A percentile compares a stretch with the other conserved stretches of the same genome.
Evolutionary conservation across 139 green algal species (phyloP).

Genomic region (Auxenochlorella pyrenoidosa): DNA sequence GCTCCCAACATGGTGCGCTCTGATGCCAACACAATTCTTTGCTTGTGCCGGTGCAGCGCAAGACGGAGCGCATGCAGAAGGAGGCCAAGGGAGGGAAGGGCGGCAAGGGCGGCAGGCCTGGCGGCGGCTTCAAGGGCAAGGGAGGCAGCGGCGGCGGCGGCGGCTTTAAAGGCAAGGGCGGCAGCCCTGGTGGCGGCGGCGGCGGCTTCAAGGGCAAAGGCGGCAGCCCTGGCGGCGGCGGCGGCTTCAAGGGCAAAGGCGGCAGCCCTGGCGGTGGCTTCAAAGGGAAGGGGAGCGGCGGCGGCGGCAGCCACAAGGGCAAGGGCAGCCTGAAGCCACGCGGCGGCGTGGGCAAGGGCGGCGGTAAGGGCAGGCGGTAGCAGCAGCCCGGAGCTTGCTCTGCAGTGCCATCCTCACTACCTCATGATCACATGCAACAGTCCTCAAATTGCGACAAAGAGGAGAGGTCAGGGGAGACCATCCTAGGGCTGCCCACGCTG

Average conservation of each 20-base stretch:
- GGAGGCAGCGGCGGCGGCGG: background rate
- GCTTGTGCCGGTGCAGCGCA: background rate
- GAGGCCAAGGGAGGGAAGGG: background rate
- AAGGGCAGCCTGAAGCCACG: background rate
- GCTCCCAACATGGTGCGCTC: no score
- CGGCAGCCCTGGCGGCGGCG: slow-evolving; percentile 1
- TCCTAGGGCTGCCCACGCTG: no score
- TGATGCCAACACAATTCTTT: no score
- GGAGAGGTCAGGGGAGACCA: no score
- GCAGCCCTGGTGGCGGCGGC: background rate
- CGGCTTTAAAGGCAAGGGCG: background rate
- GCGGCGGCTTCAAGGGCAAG: background rate
- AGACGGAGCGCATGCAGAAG: slow-evolving; percentile 1
- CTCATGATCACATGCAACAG: no score
- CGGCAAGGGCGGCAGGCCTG: background rate
- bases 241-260: slow-evolving; percentile 29
- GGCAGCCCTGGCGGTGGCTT: slow-evolving; percentile 8
- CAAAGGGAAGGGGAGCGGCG: background rate
- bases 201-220: slow-evolving; percentile 26
- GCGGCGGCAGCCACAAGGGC: background rate
- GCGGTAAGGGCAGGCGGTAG: slow-evolving; percentile 23
- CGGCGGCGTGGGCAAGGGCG: slow-evolving; percentile 15
- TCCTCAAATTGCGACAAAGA: no score
- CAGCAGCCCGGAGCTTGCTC: background rate
- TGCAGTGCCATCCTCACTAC: no score